A percentile compares a stretch with the other conserved stretches of the same genome.
Evolutionary conservation across 331 rosid genomes (phyloP).

Genomic region (Quercus tomentella): DNA sequence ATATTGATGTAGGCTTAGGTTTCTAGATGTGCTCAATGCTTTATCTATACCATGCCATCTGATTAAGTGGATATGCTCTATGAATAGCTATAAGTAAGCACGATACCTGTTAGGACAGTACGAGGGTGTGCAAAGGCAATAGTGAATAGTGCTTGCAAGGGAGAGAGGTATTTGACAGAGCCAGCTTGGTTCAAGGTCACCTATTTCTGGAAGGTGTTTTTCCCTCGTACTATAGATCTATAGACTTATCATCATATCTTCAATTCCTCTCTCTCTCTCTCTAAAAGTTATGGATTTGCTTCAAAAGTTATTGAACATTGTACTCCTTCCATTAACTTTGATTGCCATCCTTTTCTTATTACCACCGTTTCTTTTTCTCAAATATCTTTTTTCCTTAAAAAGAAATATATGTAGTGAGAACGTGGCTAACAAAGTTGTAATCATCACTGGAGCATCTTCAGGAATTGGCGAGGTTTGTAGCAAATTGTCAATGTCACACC

Average conservation of each 20-base stretch:
- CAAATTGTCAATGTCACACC: background rate
- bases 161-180: conserved; percentile 27
- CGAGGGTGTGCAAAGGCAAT: conserved; percentile 25
- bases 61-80: no score
- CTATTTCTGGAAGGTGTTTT: conserved; percentile 23
- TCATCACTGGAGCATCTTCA: conserved; percentile 82
- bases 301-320: no score
- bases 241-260: no score
- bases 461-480: conserved; percentile 70
- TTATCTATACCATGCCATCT: no score
- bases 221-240: background rate
- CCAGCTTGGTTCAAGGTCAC: conserved; percentile 31
- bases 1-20: no score
- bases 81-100: conserved; percentile 26
- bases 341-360: no score
- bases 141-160: conserved; percentile 26
- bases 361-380: no score
- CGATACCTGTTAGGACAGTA: conserved; percentile 16
- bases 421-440: conserved; percentile 36
- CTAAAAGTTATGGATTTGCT: no score
- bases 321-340: no score
- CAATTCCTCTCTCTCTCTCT: no score
- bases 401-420: conserved; percentile 12
- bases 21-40: no score
- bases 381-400: background rate